phyloP scores from a whole-genome alignment of 331 rosid species.

The Cydonia oblonga region DNA sequence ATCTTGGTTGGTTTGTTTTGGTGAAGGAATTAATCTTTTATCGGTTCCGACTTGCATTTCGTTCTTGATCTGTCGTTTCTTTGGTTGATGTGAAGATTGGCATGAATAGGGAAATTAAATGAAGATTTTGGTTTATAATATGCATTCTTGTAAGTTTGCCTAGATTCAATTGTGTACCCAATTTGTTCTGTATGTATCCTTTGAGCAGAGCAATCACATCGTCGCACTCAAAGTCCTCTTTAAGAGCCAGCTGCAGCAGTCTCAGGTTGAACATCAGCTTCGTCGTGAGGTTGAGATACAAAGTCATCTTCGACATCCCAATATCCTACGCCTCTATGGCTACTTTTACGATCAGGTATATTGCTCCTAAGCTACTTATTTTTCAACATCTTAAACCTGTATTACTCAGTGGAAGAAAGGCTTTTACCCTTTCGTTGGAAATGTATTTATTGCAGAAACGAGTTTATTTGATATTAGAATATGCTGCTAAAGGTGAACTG shows the following conservation, averaged over 20 bases:
- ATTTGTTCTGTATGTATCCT: conserved; percentile 8
- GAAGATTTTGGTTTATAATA: not conserved
- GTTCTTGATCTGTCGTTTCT: not conserved
- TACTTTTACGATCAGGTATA: conserved; percentile 90
- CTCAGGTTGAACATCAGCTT: conserved; percentile 98
- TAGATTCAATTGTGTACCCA: not conserved
- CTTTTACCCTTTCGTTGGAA: conserved; percentile 4
- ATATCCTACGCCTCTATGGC: conserved; percentile 84
- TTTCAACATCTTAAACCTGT: not conserved
- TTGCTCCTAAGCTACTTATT: not conserved
- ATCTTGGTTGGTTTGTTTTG: not conserved
- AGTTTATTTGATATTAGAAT: conserved; percentile 87
- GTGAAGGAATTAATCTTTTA: not conserved
- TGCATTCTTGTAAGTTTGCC: not conserved
- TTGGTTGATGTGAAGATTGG: not conserved
- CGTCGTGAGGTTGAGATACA: conserved; percentile 98
- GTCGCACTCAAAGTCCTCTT: conserved; percentile 92
- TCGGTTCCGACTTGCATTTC: not conserved
- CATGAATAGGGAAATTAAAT: not conserved
- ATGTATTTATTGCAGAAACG: conserved; percentile 53
- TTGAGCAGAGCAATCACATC: conserved; percentile 81
- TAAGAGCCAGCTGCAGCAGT: conserved; percentile 95
- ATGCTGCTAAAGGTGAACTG: conserved; percentile 96
- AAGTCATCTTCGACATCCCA: conserved; percentile 94
- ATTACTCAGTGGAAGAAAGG: not conserved